phyloP scores from a whole-genome alignment of 73 alveolate genomes.

The Blepharisma stoltei region DNA sequence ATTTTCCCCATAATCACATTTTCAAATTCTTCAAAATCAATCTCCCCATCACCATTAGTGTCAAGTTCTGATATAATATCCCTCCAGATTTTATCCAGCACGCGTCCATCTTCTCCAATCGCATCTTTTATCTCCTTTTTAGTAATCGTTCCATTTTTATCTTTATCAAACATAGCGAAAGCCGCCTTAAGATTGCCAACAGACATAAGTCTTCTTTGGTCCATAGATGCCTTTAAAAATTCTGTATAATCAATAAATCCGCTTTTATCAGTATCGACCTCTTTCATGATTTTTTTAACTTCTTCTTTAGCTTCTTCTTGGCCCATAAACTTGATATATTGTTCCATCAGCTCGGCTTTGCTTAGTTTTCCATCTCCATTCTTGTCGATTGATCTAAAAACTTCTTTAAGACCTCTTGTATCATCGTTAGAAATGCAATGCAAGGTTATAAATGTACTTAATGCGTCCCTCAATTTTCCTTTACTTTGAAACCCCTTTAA shows the following conservation, averaged over 20 bases:
- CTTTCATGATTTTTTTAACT: slow-evolving; percentile 37
- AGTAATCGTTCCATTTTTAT: slow-evolving; percentile 37
- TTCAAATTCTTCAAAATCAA: background rate
- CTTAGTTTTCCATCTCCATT: too few relatives aligned
- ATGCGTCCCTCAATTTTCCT: too few relatives aligned
- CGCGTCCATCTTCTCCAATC: slow-evolving; percentile 26
- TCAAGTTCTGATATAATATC: slow-evolving; percentile 42
- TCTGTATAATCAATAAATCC: slow-evolving; percentile 44
- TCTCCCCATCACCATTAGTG: slow-evolving; percentile 42
- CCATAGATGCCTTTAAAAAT: slow-evolving; percentile 44
- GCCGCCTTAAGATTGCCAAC: slow-evolving; percentile 35
- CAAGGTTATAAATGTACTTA: slow-evolving; percentile 14
- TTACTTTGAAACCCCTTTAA: too few relatives aligned
- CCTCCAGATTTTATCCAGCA: slow-evolving; percentile 32
- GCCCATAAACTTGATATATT: slow-evolving; percentile 35
- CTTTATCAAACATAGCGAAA: slow-evolving; percentile 45
- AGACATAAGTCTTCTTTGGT: slow-evolving; percentile 30
- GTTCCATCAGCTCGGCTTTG: background rate
- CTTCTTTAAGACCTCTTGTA: too few relatives aligned
- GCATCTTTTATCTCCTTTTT: slow-evolving; percentile 30
- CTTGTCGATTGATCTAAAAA: too few relatives aligned
- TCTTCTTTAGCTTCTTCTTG: slow-evolving; percentile 38
- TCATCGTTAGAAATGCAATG: too few relatives aligned
- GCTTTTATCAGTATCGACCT: slow-evolving; percentile 38
- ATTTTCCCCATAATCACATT: too few relatives aligned